Evolutionary conservation across 192 early-diverging fungal genomes (phyloP).

Genomic region (Backusella psychrophila): DNA sequence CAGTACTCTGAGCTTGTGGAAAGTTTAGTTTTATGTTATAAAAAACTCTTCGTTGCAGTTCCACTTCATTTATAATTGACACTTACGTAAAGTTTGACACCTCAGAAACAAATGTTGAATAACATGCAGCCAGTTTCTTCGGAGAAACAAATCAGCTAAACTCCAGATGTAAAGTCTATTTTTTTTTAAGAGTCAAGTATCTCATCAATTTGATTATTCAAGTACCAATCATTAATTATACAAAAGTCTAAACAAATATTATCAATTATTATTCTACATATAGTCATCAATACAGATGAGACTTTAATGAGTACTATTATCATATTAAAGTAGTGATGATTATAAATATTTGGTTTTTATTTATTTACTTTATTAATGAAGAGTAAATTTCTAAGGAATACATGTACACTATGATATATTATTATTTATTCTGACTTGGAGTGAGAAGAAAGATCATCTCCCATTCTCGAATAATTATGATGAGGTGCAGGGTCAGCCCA

Average conservation of each 20-base stretch:
- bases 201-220: background rate
- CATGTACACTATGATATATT: background rate
- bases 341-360: background rate
- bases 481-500: constrained; percentile 24
- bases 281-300: background rate
- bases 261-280: background rate
- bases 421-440: background rate
- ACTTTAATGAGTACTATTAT: background rate
- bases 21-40: background rate
- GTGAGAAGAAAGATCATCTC: background rate
- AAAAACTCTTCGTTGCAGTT: background rate
- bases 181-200: background rate
- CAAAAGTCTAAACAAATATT: background rate
- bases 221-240: background rate
- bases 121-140: background rate
- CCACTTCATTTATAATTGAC: background rate
- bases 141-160: background rate
- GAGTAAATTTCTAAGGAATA: background rate
- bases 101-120: background rate
- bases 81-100: background rate
- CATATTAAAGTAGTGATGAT: background rate
- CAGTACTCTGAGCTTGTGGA: background rate
- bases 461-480: background rate
- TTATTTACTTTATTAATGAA: background rate
- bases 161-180: background rate